phyloP scores from a whole-genome alignment of 345 rosid species.

The Lumnitzera littorea region DNA sequence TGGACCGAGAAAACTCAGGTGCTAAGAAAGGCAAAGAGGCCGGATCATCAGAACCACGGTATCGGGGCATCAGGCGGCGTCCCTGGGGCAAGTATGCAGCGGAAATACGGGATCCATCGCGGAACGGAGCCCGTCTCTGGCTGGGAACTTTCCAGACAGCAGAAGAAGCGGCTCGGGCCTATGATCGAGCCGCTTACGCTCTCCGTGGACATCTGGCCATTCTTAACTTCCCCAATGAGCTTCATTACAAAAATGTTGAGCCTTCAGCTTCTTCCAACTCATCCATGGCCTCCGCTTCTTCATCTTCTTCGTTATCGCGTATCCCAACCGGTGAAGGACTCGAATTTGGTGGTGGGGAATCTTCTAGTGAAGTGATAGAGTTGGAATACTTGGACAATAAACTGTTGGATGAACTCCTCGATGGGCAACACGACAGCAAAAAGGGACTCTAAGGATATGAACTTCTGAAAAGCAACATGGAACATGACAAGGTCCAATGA shows the following conservation, averaged over 20 bases:
- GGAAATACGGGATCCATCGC: constrained; percentile 71
- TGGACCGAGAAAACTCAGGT: neutral
- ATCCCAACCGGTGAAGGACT: too few species aligned
- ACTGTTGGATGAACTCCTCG: constrained; percentile 71
- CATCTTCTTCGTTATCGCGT: too few species aligned
- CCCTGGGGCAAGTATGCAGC: constrained; percentile 88
- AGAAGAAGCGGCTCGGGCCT: constrained; percentile 56
- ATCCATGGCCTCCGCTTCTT: constrained; percentile 3
- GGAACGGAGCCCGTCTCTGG: constrained; percentile 64
- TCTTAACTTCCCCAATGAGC: constrained; percentile 64
- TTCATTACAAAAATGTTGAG: constrained; percentile 4
- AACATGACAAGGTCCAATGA: too few species aligned
- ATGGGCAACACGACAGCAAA: neutral
- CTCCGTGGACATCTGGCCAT: constrained; percentile 52
- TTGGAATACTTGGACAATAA: constrained; percentile 67
- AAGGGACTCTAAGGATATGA: too few species aligned
- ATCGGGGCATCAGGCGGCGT: constrained; percentile 61
- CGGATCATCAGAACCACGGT: constrained; percentile 30
- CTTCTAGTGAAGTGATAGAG: constrained; percentile 44
- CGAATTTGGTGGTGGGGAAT: too few species aligned
- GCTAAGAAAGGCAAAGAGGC: constrained; percentile 2
- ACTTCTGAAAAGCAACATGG: too few species aligned
- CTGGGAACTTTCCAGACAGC: constrained; percentile 54
- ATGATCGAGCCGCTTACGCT: constrained; percentile 49
- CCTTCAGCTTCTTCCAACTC: neutral